Base-by-base conservation (phyloP, 1,284 basidiomycete genomes). In the Moniliophthora roreri region DNA sequence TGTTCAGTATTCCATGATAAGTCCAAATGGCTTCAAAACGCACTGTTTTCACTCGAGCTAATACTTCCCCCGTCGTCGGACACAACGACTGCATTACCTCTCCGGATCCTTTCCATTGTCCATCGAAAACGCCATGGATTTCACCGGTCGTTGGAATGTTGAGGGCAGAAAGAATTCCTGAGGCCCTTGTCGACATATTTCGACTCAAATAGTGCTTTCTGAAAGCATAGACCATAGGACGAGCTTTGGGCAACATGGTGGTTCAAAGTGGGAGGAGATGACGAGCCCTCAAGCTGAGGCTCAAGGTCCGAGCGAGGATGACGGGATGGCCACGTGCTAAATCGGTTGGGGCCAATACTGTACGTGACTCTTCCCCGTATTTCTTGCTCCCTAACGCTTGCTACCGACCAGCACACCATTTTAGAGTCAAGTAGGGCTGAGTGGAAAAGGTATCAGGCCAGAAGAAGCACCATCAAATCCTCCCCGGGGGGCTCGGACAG, bases 21-120 rank as follows among this genome's bases (percentile, higher is more conserved):
- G 55, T 38, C 24, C 52, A 58, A 20, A 24, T 54, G n/a, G n/a
- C 40, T 38, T 24, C 37, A 28, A 23, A 16, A 72, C 80, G 58
- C 60, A 85, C 84, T 35, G 85, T 82, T 52, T 76, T 80, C 32
- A 92, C 83, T 45, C 76, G 76, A 45, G 85, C 89, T 39, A 92
- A 71, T 11, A 83, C 73, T 65, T 92, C 89, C 8, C 89, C 89
- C 18, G 89, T 91, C 7, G 88, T 79, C 16, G 89, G 89, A 65
- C 90, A 92, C 8, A 80, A 65, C 53, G 87, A 89, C 60, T 81
- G 74, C 21, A 89, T 63, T 5, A 87, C 54, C 51, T 89, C 87
- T 2, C 90, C 89, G 13, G 80, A 80, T n/a, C 90, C 89, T 52
- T 76, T 73, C 90, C 89, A 92, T 58, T 77, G 69, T 35, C 89